These are phyloP conservation scores for Diversispora eburnea DNA, from an alignment of 192 early-diverging fungal genomes.

Conservation along the genomic window DNA sequence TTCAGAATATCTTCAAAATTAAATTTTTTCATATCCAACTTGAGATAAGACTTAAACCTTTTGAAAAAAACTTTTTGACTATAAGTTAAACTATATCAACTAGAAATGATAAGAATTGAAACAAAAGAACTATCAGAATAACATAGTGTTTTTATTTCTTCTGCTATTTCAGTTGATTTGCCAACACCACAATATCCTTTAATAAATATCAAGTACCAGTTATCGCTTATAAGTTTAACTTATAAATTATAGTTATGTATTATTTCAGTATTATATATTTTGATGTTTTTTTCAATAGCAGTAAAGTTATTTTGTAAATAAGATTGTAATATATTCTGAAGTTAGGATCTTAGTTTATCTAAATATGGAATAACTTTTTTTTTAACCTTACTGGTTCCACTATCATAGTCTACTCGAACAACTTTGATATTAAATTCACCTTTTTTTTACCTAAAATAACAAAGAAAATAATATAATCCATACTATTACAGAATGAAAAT, in stretches of 20 bases:
- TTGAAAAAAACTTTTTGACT: constrained; percentile 13
- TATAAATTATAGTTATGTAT: constrained; percentile 11
- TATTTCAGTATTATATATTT: constrained; percentile 8
- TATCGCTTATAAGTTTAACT: constrained; percentile 3
- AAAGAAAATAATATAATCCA: constrained; percentile 11
- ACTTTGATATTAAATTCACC: not conserved
- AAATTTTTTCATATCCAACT: not conserved
- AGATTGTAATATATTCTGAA: constrained; percentile 9
- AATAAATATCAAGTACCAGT: constrained; percentile 12
- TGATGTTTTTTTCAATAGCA: constrained; percentile 3
- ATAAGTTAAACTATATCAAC: not conserved
- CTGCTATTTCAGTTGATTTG: constrained; percentile 1
- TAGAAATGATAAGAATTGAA: constrained; percentile 6
- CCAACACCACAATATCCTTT: constrained; percentile 21
- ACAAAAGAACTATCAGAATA: constrained; percentile 9
- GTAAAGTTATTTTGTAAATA: constrained; percentile 18
- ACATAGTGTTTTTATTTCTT: constrained; percentile 5
- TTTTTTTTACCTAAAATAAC: constrained; percentile 2
- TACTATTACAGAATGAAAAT: no score
- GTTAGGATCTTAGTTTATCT: not conserved
- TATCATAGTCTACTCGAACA: not conserved
- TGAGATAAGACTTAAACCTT: constrained; percentile 14
- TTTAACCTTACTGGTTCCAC: not conserved
- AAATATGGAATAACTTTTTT: constrained; percentile 1
- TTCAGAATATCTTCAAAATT: not conserved